Evolutionary conservation across 1,284 basidiomycete species (phyloP).

Genomic region (Irpex sp.): DNA sequence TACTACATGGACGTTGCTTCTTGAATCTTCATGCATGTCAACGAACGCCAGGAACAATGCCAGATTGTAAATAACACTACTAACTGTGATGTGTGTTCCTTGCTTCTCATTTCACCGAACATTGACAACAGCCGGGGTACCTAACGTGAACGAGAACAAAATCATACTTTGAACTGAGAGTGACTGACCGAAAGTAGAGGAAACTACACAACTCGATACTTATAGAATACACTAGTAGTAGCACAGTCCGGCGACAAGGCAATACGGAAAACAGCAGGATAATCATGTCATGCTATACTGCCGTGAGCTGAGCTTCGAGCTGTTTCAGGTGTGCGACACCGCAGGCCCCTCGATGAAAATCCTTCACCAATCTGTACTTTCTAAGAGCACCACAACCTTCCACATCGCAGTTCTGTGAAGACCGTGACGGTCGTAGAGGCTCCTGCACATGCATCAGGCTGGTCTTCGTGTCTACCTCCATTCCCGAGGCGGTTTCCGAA

Average conservation of each 20-base stretch:
- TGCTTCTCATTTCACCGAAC: too few relatives aligned
- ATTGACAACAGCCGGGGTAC: too few relatives aligned
- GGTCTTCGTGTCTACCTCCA: background rate
- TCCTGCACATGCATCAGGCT: background rate
- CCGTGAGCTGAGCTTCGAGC: conserved; percentile 33
- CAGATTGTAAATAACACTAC: too few relatives aligned
- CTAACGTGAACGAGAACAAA: too few relatives aligned
- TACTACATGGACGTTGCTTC: background rate
- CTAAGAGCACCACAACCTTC: conserved; percentile 40
- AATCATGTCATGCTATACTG: background rate
- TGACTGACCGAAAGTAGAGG: background rate
- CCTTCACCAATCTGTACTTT: conserved; percentile 50
- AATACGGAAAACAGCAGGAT: background rate
- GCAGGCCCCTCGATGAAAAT: conserved; percentile 51
- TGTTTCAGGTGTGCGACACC: conserved; percentile 52
- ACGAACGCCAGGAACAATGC: too few relatives aligned
- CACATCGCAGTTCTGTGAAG: conserved; percentile 38
- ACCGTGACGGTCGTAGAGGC: background rate
- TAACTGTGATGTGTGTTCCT: too few relatives aligned
- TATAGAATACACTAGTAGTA: background rate
- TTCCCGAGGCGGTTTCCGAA: conserved; percentile 17
- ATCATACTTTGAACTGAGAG: background rate
- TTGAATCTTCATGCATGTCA: too few relatives aligned
- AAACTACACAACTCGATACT: background rate
- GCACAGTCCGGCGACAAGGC: background rate